phyloP scores from a whole-genome alignment of 768 basidiomycete genomes.

The Leucocoprinus leucothites region DNA sequence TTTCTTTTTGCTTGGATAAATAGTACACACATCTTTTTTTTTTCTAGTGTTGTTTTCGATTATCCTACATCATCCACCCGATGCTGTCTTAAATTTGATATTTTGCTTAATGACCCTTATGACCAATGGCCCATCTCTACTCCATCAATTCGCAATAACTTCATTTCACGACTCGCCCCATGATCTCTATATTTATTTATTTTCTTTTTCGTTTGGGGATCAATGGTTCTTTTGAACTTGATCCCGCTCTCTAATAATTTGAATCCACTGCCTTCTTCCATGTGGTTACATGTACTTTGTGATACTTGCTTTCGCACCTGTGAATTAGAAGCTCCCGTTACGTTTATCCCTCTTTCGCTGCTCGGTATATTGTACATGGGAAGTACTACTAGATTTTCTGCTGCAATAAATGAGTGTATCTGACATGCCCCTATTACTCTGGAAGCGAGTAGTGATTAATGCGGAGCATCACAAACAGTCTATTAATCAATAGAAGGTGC shows the following conservation, averaged over 20 bases:
- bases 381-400: conserved; percentile 13
- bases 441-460: neutral
- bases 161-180: neutral
- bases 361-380: conserved; percentile 14
- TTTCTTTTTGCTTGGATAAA: neutral
- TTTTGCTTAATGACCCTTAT: conserved; percentile 9
- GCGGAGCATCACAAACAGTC: neutral
- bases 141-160: neutral
- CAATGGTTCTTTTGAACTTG: neutral
- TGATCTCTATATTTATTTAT: too few relatives aligned
- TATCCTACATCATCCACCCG: neutral
- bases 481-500: neutral
- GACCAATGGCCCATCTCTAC: neutral
- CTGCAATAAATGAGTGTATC: conserved; percentile 6
- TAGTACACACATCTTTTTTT: neutral
- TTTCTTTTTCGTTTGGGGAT: neutral
- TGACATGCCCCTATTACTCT: neutral
- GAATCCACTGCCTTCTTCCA: neutral
- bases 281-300: conserved; percentile 8
- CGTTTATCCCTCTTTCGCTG: conserved; percentile 5
- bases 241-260: neutral
- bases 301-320: neutral
- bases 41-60: conserved; percentile 1
- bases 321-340: neutral
- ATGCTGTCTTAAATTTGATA: neutral